These are phyloP conservation scores for Neonectria sp. DNA, from an alignment of 2,329 filamentous ascomycete genomes.

Conservation along the genomic window DNA sequence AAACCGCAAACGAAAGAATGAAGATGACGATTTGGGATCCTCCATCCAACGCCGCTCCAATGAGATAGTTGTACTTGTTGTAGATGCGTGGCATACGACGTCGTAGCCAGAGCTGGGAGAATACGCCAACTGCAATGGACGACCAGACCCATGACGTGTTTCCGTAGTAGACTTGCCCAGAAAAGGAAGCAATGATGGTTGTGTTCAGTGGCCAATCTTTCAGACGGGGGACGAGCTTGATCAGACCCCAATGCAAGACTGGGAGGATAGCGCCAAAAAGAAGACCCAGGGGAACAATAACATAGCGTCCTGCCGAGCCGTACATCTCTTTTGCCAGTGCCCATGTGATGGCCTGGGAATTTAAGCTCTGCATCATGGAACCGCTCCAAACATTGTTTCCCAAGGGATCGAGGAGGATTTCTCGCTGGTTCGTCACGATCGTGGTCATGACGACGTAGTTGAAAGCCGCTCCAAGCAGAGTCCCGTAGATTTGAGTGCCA, in stretches of 20 bases:
- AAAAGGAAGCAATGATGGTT: conserved; percentile 58
- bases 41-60: conserved; percentile 47
- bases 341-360: conserved; percentile 53
- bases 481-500: conserved; percentile 58
- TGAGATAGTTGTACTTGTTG: conserved; percentile 48
- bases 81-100: conserved; percentile 42
- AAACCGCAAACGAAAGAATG: conserved; percentile 46
- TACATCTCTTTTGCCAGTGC: conserved; percentile 60
- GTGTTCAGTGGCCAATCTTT: background rate
- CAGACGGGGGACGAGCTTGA: conserved; percentile 39
- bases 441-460: conserved; percentile 63
- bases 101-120: conserved; percentile 48
- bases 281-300: conserved; percentile 48
- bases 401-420: conserved; percentile 58
- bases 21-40: conserved; percentile 48
- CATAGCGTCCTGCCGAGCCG: conserved; percentile 29
- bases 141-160: conserved; percentile 53
- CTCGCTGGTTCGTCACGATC: conserved; percentile 59
- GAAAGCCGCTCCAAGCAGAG: conserved; percentile 58
- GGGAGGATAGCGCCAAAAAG: conserved; percentile 61
- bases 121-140: conserved; percentile 52
- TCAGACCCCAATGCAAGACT: conserved; percentile 50
- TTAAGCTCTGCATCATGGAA: conserved; percentile 62
- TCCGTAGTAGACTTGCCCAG: conserved; percentile 58
- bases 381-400: conserved; percentile 64